These are phyloP conservation scores for Fragosphaeria purpurea DNA, from an alignment of 2,329 filamentous ascomycete species.

Conservation along the genomic window DNA sequence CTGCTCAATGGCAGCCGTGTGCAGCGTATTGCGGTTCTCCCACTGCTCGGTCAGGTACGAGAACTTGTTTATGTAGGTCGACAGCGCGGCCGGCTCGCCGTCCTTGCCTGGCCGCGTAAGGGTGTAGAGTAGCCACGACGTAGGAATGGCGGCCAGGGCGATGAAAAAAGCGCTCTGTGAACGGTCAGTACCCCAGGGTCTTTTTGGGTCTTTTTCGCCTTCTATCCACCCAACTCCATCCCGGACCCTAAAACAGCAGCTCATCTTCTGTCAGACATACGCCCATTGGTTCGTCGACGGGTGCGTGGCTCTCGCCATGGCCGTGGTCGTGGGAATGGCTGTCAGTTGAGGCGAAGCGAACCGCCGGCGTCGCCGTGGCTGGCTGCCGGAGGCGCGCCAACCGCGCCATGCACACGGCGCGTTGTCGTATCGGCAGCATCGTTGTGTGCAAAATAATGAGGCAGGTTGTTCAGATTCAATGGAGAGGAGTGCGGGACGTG, in stretches of 20 bases:
- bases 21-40: constrained; percentile 42
- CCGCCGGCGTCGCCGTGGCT: constrained; percentile 9
- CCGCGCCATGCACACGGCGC: constrained; percentile 26
- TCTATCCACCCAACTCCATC: too few relatives aligned
- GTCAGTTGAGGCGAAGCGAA: constrained; percentile 37
- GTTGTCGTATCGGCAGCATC: constrained; percentile 29
- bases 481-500: too few relatives aligned
- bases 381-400: constrained; percentile 21
- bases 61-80: constrained; percentile 36
- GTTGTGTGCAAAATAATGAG: constrained; percentile 7
- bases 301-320: constrained; percentile 32
- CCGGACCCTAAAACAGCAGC: too few relatives aligned
- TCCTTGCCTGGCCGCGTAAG: constrained; percentile 37
- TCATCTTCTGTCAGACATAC: constrained; percentile 30
- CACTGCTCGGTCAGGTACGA: constrained; percentile 37
- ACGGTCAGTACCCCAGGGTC: background rate
- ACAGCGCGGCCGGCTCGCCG: constrained; percentile 38
- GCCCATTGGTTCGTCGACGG: constrained; percentile 43
- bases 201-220: too few relatives aligned
- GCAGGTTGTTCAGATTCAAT: too few relatives aligned
- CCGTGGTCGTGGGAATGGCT: constrained; percentile 9
- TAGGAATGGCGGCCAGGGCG: constrained; percentile 34
- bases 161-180: constrained; percentile 40
- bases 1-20: constrained; percentile 43
- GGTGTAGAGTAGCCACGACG: constrained; percentile 35